Evolutionary conservation across 345 rosid species (phyloP).

Genomic region (Heritiera littoralis): DNA sequence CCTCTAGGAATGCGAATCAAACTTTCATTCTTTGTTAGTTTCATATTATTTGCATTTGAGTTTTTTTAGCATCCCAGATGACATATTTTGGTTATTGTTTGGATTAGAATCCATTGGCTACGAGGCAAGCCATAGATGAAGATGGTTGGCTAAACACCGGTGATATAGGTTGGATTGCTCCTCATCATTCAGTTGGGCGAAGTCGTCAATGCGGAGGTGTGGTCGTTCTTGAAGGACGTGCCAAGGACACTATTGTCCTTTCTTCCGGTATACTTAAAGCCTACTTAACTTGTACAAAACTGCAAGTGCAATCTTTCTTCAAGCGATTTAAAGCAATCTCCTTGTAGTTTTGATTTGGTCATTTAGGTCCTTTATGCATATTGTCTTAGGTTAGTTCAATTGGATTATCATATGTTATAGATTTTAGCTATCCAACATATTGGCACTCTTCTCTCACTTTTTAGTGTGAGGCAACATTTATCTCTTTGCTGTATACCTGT

Average conservation of each 20-base stretch:
- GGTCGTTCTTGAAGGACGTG: conserved; percentile 92
- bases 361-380: neutral
- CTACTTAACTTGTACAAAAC: neutral
- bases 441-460: neutral
- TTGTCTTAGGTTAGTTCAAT: neutral
- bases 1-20: neutral
- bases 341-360: neutral
- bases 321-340: neutral
- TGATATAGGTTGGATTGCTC: conserved; percentile 94
- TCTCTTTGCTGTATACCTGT: neutral
- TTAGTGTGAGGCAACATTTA: neutral
- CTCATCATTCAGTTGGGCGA: conserved; percentile 72
- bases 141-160: conserved; percentile 90
- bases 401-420: neutral
- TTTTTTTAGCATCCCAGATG: conserved; percentile 9
- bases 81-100: conserved; percentile 26
- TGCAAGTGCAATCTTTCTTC: neutral
- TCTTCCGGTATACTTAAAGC: conserved; percentile 64
- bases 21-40: neutral
- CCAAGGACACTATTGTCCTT: conserved; percentile 96
- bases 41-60: neutral
- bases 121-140: conserved; percentile 65
- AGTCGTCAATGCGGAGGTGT: conserved; percentile 78
- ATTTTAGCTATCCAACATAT: neutral
- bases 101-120: conserved; percentile 69